Conservation (phyloP, 1,284 basidiomycete genomes). For the Ustilago lituana region DNA sequence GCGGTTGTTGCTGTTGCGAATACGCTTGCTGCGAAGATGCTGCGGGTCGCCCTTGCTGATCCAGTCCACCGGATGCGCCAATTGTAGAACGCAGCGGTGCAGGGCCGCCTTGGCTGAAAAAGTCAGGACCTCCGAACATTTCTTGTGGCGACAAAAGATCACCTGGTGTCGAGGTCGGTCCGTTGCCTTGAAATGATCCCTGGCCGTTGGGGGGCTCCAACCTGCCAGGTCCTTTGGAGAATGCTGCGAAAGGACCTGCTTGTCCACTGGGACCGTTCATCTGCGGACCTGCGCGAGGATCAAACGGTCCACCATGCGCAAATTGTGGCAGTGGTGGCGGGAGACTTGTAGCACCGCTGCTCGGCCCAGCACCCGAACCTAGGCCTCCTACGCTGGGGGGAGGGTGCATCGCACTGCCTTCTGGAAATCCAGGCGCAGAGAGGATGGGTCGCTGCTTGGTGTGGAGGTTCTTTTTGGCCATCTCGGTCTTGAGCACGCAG, state of each 20-base stretch:
- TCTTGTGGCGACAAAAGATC: slow-evolving; percentile 53
- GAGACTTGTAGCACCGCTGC: slow-evolving; percentile 7
- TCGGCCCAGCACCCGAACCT: slow-evolving; percentile 5
- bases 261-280: slow-evolving; percentile 23
- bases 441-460: slow-evolving; percentile 70
- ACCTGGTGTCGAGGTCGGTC: slow-evolving; percentile 12
- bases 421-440: slow-evolving; percentile 27
- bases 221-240: slow-evolving; percentile 17
- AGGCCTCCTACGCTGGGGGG: slow-evolving; percentile 6
- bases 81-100: slow-evolving; percentile 18
- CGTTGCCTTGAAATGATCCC: background rate
- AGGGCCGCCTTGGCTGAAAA: slow-evolving; percentile 25
- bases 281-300: slow-evolving; percentile 35
- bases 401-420: slow-evolving; percentile 25
- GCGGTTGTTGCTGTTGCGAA: slow-evolving; percentile 14
- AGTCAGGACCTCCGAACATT: slow-evolving; percentile 38
- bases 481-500: slow-evolving; percentile 93
- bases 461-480: slow-evolving; percentile 99
- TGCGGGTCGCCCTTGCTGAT: slow-evolving; percentile 7
- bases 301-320: slow-evolving; percentile 32
- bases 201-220: slow-evolving; percentile 40
- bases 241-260: slow-evolving; percentile 21
- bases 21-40: slow-evolving; percentile 7
- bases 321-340: slow-evolving; percentile 21
- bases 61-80: slow-evolving; percentile 5